Evolutionary conservation across 1,139 yeast genomes (phyloP), one percentile per base, ranked within the genome.

Genomic region (Saccharomyces hybrid): DNA sequence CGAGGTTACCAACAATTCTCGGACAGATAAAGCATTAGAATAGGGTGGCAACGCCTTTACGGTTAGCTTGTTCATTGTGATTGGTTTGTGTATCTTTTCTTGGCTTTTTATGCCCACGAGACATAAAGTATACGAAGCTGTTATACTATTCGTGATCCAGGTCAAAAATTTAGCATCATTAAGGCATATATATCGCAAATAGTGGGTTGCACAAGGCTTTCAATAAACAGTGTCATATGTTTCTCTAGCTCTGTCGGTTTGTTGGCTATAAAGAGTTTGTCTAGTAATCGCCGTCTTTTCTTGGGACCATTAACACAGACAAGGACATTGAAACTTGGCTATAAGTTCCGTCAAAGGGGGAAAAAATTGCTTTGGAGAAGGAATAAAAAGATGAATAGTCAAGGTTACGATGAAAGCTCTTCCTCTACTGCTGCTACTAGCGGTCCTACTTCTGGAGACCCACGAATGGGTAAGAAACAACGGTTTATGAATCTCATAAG

Each of bases 401-500:
- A 38, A 38, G 44, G 20, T 20, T 38, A 38, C 44, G n/a, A 38
- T 16, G 44, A 38, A 20, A 20, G 44, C 25, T 20, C 44, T 11
- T 38, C 44, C 20, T 16, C 44, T 38, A 13, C 44, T 2, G 44
- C 44, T 9, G 44, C 44, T 20, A 5, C 26, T 6, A 11, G 23
- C 13, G 20, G 13, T 38, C 25, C 44, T 38, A 13, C 13, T 16
- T 38, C 44, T 9, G 44, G 6, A 4, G 44, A 38, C 5, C 26
- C 25, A 38, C 11, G 44, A 20, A 38, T 38, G 44, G 44, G 66
- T 9, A 64, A 59, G 50, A 62, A 73, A 44, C 73, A 71, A 54
- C 59, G 68, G 34, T 55, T 73, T 26, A 59, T 58, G 44, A 84
- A 83, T 23, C 62, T 82, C 38, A 80, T 84, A 55, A 76, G 74